phyloP scores from a whole-genome alignment of 1,284 basidiomycete species.

The Tilletia setariae region DNA sequence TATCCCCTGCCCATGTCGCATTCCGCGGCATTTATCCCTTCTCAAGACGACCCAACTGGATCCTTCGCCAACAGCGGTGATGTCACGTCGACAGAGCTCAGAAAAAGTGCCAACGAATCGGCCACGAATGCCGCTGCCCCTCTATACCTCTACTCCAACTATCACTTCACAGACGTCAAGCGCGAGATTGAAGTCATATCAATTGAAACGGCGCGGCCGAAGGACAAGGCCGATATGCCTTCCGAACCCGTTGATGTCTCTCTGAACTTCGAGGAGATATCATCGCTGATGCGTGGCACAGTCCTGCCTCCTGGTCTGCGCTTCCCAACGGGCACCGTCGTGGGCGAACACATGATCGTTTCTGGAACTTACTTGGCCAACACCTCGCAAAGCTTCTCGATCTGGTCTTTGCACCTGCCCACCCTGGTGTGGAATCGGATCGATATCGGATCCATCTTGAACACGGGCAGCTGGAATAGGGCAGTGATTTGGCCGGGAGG shows the following conservation, averaged over 20 bases:
- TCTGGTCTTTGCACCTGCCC: conserved; percentile 46
- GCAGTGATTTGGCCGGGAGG: conserved; percentile 35
- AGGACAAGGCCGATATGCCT: not conserved
- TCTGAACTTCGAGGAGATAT: conserved; percentile 17
- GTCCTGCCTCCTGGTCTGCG: conserved; percentile 47
- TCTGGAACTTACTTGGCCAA: conserved; percentile 50
- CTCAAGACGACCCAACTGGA: not conserved
- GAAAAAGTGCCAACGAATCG: not conserved
- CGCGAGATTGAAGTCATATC: conserved; percentile 38
- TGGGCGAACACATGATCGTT: conserved; percentile 42
- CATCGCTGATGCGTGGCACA: conserved; percentile 37
- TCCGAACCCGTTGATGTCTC: not conserved
- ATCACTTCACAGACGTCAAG: conserved; percentile 50
- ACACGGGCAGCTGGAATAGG: conserved; percentile 45
- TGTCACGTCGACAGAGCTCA: not conserved
- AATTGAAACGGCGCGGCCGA: not conserved
- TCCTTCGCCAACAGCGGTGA: not conserved
- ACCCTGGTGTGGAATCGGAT: conserved; percentile 46
- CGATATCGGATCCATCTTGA: conserved; percentile 39
- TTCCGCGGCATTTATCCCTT: not conserved
- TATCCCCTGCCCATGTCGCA: conserved; percentile 1
- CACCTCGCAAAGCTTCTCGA: conserved; percentile 46
- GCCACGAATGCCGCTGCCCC: conserved; percentile 18
- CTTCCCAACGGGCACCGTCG: conserved; percentile 43
- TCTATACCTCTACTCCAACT: conserved; percentile 47